Evolutionary conservation across 495 filamentous ascomycete species (phyloP), one percentile per base, ranked within the genome.

Genomic region (Xylona heveae): DNA sequence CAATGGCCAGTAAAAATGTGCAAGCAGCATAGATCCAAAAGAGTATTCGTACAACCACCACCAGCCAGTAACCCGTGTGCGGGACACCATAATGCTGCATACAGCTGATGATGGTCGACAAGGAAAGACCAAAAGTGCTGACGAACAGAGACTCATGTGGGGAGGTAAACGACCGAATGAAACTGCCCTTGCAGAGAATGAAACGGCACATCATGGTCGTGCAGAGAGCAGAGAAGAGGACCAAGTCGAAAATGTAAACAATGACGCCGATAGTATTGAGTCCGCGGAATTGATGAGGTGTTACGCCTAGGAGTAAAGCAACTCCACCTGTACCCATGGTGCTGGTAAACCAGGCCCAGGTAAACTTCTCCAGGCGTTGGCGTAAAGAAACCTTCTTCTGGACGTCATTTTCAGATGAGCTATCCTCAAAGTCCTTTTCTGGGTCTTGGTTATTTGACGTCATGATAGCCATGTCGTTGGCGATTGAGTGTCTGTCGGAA

Each of bases 271-370:
- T 66, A 16, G 58, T 54, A 12, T 52, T 51, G 6, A 76, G 54
- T 20, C 69, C 70, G 2, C 41, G 38, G 51, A 77, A 75, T 7
- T 52, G 50, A 39, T 70, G 58, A 1, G 71, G 73, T 13, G 64
- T 57, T 32, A 53, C 55, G 28, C 55, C 59, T 19, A 80, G 52
- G 23, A 74, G 47, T n/a, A 78, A 54, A 16, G 74, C 64, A 7
- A 78, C 47, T 6, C 71, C 72, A 8, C 68, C 68, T 1, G 66
- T 71, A 23, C 68, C 65, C 69, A 78, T 77, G n/a, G 65, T 70
- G 12, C 71, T 46, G 8, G 68, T 74, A 45, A 70, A 79, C 62
- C 71, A 76, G 14, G 71, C 70, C 64, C 68, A 75, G n/a, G 72
- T 78, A 43, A 75, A 75, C 39, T 76, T 71, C 34, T 64, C 54